phyloP scores from a whole-genome alignment of 2,329 filamentous ascomycete genomes.

The Aureobasidium mangrovei region DNA sequence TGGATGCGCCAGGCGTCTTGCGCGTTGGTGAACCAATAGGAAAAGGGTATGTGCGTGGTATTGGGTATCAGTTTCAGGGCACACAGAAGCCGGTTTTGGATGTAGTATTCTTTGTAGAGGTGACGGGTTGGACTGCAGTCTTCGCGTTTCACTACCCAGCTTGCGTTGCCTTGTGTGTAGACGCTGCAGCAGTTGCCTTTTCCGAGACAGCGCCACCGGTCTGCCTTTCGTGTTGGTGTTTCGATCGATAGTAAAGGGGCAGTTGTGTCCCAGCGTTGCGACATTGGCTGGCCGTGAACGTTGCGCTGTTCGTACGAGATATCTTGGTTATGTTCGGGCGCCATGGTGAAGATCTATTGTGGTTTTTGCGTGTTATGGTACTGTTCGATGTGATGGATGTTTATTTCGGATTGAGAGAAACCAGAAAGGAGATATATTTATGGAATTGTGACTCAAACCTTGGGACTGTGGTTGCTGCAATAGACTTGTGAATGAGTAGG shows the following conservation, averaged over 20 bases:
- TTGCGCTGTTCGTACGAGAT: no score
- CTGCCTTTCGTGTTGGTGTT: background rate
- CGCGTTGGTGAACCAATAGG: background rate
- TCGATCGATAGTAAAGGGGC: background rate
- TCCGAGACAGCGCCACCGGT: conserved; percentile 7
- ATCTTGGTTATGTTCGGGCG: no score
- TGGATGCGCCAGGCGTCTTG: background rate
- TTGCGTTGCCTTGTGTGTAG: conserved; percentile 3
- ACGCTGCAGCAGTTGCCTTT: conserved; percentile 14
- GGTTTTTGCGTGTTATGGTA: no score
- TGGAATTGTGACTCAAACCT: no score
- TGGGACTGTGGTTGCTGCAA: no score
- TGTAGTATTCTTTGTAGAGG: conserved; percentile 13
- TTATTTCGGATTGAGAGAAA: no score
- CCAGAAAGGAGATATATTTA: no score
- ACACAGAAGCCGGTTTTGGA: background rate
- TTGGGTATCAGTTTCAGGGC: background rate
- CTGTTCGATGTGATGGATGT: no score
- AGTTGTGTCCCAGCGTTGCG: background rate
- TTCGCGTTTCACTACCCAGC: conserved; percentile 12
- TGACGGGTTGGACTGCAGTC: conserved; percentile 7
- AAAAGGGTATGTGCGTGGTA: background rate
- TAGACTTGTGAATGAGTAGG: no score
- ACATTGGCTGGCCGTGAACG: background rate
- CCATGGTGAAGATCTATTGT: no score